phyloP scores from a whole-genome alignment of 176 grass and related monocot species.

The Lolium rigidum region DNA sequence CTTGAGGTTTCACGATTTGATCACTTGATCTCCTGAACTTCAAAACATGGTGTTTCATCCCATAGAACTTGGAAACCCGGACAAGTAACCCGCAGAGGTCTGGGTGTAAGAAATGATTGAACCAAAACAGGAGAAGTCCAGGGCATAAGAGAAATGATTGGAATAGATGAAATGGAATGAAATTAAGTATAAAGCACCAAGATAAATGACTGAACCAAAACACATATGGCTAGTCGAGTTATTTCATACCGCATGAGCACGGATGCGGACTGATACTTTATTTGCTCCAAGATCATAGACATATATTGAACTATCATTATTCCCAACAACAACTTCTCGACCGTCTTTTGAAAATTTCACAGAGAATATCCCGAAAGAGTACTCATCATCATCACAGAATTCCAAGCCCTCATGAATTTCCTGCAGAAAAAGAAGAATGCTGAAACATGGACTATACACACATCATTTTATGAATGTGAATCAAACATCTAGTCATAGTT shows the following conservation, averaged over 20 bases:
- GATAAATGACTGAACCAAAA: too few relatives aligned
- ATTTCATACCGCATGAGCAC: constrained; percentile 70
- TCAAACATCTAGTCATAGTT: background rate
- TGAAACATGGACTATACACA: constrained; percentile 29
- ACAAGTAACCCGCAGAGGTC: too few relatives aligned
- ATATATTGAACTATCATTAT: constrained; percentile 74
- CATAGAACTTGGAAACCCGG: too few relatives aligned
- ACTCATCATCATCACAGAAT: constrained; percentile 55
- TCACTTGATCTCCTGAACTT: too few relatives aligned
- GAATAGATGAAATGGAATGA: background rate
- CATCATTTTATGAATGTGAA: constrained; percentile 17
- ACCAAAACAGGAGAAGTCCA: too few relatives aligned
- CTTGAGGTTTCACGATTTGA: too few relatives aligned
- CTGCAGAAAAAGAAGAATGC: constrained; percentile 42
- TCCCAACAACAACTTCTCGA: constrained; percentile 85
- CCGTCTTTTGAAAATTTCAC: constrained; percentile 94
- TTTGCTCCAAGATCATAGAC: constrained; percentile 89
- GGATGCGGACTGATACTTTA: constrained; percentile 62
- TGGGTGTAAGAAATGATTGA: too few relatives aligned
- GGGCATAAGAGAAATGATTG: too few relatives aligned
- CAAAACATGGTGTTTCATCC: too few relatives aligned
- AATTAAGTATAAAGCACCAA: too few relatives aligned
- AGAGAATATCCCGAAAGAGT: constrained; percentile 83
- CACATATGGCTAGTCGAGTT: background rate
- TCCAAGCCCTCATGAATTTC: constrained; percentile 89